Conservation (phyloP, 257 asterid species). For the Solanum chiquidenum region DNA sequence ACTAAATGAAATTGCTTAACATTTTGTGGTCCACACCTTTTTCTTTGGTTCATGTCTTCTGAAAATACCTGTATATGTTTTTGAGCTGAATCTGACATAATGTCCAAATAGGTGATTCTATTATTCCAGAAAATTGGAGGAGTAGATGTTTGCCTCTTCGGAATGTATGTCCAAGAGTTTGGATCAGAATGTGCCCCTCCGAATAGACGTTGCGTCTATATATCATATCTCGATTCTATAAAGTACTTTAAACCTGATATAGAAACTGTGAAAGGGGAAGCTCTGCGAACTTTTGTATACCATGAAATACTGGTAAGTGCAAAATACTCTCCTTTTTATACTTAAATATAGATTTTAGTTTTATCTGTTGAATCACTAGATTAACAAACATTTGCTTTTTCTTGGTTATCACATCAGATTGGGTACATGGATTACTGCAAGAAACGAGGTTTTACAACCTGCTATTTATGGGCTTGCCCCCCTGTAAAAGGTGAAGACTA, state of each 20-base stretch:
- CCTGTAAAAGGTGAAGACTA: conserved; percentile 66
- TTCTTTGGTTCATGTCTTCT: neutral
- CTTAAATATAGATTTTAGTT: neutral
- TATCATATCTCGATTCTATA: conserved; percentile 74
- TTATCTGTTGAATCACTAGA: neutral
- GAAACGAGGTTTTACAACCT: conserved; percentile 48
- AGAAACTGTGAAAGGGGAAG: conserved; percentile 40
- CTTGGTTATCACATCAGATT: conserved; percentile 29
- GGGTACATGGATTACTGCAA: conserved; percentile 84
- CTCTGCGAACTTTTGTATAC: conserved; percentile 68
- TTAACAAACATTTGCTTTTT: neutral
- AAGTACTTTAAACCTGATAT: conserved; percentile 63
- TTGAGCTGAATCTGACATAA: conserved; percentile 5
- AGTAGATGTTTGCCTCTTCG: conserved; percentile 67
- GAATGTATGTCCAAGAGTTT: conserved; percentile 69
- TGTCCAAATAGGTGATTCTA: conserved; percentile 44
- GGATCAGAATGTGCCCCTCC: conserved; percentile 70
- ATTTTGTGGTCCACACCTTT: neutral
- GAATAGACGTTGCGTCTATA: conserved; percentile 55
- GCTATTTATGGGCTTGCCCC: conserved; percentile 86
- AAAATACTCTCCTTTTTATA: neutral
- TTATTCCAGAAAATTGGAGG: conserved; percentile 70
- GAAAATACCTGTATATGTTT: neutral
- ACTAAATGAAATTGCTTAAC: neutral
- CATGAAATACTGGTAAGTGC: conserved; percentile 57